phyloP scores from a whole-genome alignment of 768 basidiomycete species.

The Rhodocollybia butyracea region DNA sequence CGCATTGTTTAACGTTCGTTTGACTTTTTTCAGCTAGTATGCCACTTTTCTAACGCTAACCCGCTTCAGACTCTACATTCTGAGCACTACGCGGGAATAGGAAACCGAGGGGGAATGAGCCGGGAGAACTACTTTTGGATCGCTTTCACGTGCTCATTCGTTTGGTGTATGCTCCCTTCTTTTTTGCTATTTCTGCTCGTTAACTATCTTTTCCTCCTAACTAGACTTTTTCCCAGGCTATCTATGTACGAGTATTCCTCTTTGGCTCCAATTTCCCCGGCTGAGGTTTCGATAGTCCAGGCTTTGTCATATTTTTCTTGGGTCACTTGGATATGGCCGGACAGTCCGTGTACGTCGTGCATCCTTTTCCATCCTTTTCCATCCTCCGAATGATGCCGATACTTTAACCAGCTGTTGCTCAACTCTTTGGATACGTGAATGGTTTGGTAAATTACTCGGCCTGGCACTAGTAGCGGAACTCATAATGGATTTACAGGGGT shows the following conservation, averaged over 20 bases:
- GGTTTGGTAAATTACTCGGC: not conserved
- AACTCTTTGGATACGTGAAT: constrained; percentile 10
- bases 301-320: constrained; percentile 57
- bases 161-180: constrained; percentile 39
- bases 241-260: constrained; percentile 32
- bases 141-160: constrained; percentile 42
- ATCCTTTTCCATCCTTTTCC: not conserved
- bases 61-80: constrained; percentile 58
- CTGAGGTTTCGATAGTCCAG: constrained; percentile 28
- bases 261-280: not conserved
- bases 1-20: constrained; percentile 26
- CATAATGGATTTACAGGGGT: not conserved
- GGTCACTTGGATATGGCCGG: constrained; percentile 53
- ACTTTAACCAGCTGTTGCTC: constrained; percentile 6
- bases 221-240: constrained; percentile 62
- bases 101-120: constrained; percentile 47
- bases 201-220: not conserved
- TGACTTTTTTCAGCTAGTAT: not conserved
- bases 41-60: constrained; percentile 34
- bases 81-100: constrained; percentile 52
- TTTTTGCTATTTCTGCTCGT: not conserved
- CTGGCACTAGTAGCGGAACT: not conserved
- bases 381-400: too few species aligned
- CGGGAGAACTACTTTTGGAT: constrained; percentile 59
- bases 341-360: constrained; percentile 38